These are phyloP conservation scores for Metschnikowia arizonensis DNA, from an alignment of 805 yeast species.

Conservation along the genomic window DNA sequence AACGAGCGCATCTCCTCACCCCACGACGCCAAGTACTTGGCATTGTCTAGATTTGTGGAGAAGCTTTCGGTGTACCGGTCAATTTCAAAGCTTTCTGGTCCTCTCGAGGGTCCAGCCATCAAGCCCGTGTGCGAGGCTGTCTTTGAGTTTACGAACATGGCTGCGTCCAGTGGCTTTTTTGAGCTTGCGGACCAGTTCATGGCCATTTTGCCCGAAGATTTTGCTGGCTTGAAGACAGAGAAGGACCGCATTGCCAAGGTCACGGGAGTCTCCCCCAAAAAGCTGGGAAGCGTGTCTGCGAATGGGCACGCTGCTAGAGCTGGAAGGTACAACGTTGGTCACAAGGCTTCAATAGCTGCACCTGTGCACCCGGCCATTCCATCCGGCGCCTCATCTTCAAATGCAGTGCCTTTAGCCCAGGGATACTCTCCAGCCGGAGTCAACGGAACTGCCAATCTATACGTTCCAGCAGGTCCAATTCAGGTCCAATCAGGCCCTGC, in stretches of 20 bases:
- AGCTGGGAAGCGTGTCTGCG: neutral
- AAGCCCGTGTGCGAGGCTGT: constrained; percentile 55
- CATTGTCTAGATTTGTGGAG: constrained; percentile 77
- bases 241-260: constrained; percentile 78
- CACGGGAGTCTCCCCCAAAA: constrained; percentile 31
- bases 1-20: constrained; percentile 50
- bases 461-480: constrained; percentile 13
- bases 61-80: constrained; percentile 74
- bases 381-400: neutral
- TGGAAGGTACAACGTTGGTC: neutral
- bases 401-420: neutral
- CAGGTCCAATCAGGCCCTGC: constrained; percentile 19
- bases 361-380: neutral
- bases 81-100: constrained; percentile 35
- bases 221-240: constrained; percentile 66
- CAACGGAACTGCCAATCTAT: constrained; percentile 2
- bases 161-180: constrained; percentile 79
- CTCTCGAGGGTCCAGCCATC: constrained; percentile 40
- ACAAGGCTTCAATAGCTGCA: neutral
- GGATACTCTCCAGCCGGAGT: neutral
- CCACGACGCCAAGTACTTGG: constrained; percentile 78
- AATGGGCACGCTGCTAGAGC: constrained; percentile 1
- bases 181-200: constrained; percentile 74
- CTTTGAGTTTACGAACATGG: constrained; percentile 75
- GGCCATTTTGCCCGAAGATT: constrained; percentile 65